phyloP scores from a whole-genome alignment of 169 alveolate genomes.

The Plasmodium billcollinsi region DNA sequence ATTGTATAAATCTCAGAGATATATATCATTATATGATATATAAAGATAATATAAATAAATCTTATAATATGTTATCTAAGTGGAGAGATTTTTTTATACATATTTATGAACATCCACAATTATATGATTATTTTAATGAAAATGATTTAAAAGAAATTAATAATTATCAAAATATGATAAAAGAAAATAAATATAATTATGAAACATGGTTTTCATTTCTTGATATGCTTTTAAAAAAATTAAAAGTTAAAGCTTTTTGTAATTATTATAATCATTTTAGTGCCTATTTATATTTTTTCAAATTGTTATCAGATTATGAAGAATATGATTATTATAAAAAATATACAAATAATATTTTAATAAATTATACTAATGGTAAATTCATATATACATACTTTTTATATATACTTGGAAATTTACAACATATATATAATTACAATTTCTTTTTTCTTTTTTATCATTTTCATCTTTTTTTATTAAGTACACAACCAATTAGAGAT shows the following conservation, averaged over 20 bases:
- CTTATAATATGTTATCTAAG: conserved; percentile 6
- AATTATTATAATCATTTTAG: conserved; percentile 27
- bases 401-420: conserved; percentile 4
- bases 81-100: conserved; percentile 13
- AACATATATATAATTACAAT: conserved; percentile 17
- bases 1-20: conserved; percentile 9
- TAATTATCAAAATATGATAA: neutral
- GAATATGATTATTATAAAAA: conserved; percentile 28
- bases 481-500: conserved; percentile 37
- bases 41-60: neutral
- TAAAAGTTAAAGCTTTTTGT: conserved; percentile 29
- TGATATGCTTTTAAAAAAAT: conserved; percentile 10
- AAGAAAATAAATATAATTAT: conserved; percentile 9
- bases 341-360: conserved; percentile 9
- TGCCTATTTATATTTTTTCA: conserved; percentile 60
- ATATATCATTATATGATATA: conserved; percentile 16
- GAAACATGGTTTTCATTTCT: conserved; percentile 20
- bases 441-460: conserved; percentile 33
- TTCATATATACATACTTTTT: conserved; percentile 27
- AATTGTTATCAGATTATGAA: conserved; percentile 39
- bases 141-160: conserved; percentile 18
- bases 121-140: conserved; percentile 52
- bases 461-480: conserved; percentile 26
- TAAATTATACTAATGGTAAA: conserved; percentile 19
- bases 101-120: conserved; percentile 12